These are phyloP conservation scores for Starmera quercuum DNA, from an alignment of 805 yeast species.

Conservation along the genomic window DNA sequence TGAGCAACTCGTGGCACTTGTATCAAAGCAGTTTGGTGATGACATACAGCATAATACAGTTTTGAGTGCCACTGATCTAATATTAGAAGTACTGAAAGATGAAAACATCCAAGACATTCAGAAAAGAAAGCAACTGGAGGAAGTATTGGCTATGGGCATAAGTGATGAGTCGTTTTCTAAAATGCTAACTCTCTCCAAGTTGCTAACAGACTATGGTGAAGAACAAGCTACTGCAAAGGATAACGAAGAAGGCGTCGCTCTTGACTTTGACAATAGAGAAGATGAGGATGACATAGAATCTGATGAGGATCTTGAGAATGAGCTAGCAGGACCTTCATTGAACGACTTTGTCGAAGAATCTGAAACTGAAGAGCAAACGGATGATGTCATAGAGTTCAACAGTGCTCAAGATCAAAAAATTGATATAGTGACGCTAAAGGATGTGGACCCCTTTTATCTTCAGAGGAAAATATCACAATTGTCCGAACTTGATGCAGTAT, in stretches of 20 bases:
- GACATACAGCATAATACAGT: constrained; percentile 76
- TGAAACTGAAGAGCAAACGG: constrained; percentile 12
- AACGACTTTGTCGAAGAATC: constrained; percentile 19
- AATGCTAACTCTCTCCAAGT: constrained; percentile 18
- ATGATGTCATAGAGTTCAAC: constrained; percentile 12
- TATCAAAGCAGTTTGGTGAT: constrained; percentile 44
- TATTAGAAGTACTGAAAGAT: constrained; percentile 46
- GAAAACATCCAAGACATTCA: constrained; percentile 35
- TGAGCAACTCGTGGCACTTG: constrained; percentile 53
- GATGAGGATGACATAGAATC: constrained; percentile 25
- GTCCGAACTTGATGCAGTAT: constrained; percentile 29
- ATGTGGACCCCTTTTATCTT: constrained; percentile 45
- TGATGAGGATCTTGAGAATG: constrained; percentile 22
- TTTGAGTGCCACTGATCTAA: constrained; percentile 62
- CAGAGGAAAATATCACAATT: constrained; percentile 37
- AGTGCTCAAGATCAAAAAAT: not conserved
- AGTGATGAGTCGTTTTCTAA: constrained; percentile 33
- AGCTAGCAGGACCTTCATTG: constrained; percentile 25
- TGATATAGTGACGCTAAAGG: constrained; percentile 23
- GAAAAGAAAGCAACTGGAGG: constrained; percentile 39
- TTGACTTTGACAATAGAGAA: constrained; percentile 38
- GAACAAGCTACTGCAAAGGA: constrained; percentile 12
- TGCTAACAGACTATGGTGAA: constrained; percentile 39
- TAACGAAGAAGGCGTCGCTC: constrained; percentile 31
- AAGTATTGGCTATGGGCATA: constrained; percentile 29